phyloP scores from a whole-genome alignment of 768 basidiomycete genomes.

The Suillus paluster region DNA sequence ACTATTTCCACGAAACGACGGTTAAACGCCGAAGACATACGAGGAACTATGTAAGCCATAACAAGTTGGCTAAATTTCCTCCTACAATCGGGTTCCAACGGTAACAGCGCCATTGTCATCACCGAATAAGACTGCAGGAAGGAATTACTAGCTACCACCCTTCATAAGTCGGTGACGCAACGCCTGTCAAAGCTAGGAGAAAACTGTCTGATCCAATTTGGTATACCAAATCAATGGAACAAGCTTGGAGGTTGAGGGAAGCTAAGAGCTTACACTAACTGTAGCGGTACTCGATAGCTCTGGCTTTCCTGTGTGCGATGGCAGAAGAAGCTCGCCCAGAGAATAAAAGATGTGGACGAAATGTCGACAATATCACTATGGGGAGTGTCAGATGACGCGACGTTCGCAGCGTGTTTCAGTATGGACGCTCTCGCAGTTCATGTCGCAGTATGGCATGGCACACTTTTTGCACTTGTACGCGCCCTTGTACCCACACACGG shows the following conservation, averaged over 20 bases:
- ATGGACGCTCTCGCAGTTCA: conserved; percentile 74
- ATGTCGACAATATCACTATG: background rate
- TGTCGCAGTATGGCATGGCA: conserved; percentile 76
- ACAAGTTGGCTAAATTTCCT: background rate
- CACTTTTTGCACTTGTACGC: conserved; percentile 80
- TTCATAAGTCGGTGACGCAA: background rate
- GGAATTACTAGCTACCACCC: background rate
- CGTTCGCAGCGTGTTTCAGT: conserved; percentile 82
- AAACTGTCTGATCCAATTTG: background rate
- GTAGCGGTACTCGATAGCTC: too few species aligned
- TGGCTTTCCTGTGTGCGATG: background rate
- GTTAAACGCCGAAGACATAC: background rate
- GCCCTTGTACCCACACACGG: conserved; percentile 89
- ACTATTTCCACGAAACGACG: background rate
- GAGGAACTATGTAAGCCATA: background rate
- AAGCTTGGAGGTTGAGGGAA: background rate
- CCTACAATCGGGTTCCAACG: too few species aligned
- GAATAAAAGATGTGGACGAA: background rate
- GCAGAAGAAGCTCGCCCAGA: background rate
- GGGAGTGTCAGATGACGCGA: conserved; percentile 53
- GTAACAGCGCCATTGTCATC: too few species aligned
- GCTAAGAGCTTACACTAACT: too few species aligned
- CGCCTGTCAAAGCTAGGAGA: background rate
- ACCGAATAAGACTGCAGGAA: background rate
- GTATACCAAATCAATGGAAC: background rate